These are phyloP conservation scores for Closterium sp. DNA, from an alignment of 139 green algal genomes.

Conservation along the genomic window DNA sequence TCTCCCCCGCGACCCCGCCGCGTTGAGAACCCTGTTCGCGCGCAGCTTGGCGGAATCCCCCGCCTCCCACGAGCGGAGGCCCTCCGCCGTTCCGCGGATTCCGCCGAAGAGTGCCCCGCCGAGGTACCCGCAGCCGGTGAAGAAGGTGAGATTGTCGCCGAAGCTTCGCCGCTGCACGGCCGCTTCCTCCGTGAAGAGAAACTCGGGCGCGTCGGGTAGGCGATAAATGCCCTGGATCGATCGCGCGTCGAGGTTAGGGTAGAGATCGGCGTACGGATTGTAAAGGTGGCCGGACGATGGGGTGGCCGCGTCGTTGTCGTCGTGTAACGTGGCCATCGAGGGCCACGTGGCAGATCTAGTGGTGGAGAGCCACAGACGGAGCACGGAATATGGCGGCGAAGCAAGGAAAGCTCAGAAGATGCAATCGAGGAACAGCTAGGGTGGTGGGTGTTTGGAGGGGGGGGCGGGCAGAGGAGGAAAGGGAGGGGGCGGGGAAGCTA, in stretches of 20 bases:
- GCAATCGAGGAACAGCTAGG: no score
- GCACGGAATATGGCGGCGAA: no score
- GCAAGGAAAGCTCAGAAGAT: no score
- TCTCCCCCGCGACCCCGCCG: slow-evolving; percentile 35
- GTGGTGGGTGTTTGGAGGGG: no score
- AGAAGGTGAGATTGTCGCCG: slow-evolving; percentile 51
- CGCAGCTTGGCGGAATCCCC: slow-evolving; percentile 46
- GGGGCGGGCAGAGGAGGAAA: no score
- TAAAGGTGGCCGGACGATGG: slow-evolving; percentile 17
- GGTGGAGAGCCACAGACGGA: no score
- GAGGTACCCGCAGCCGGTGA: slow-evolving; percentile 48
- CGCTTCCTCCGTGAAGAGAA: slow-evolving; percentile 50
- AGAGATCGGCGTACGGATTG: slow-evolving; percentile 46
- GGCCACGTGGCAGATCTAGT: background rate
- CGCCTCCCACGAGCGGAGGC: slow-evolving; percentile 28
- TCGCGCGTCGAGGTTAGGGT: slow-evolving; percentile 15
- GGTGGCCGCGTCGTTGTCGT: no score
- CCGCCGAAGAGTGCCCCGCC: slow-evolving; percentile 19
- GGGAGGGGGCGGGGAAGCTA: no score
- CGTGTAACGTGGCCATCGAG: no score
- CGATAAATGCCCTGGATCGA: slow-evolving; percentile 23
- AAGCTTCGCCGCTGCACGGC: slow-evolving; percentile 42
- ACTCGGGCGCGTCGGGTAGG: slow-evolving; percentile 39
- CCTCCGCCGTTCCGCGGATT: slow-evolving; percentile 13
- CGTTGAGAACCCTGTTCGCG: slow-evolving; percentile 47